Evolutionary conservation across 257 asterid genomes (phyloP), one percentile per base, ranked within the genome.

Genomic region (Verbascum thapsus): DNA sequence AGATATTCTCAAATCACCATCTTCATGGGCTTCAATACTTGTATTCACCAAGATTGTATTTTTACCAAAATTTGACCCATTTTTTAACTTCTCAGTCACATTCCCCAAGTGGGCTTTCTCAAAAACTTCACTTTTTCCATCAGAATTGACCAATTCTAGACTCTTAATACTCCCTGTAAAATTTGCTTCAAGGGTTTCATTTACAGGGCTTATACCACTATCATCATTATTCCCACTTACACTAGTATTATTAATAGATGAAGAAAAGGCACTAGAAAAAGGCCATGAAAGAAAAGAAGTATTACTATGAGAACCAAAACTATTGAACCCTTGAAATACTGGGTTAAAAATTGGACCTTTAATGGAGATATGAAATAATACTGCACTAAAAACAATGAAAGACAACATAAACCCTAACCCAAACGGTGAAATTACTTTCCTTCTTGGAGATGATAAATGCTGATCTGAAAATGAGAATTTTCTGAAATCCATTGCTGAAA

Each of bases 371-470:
- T 76, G 72, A n/a, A 82, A 77, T 58, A 83, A 51, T 3, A 82
- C 68, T 9, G 79, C 74, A 63, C 79, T 78, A 3, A 87, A 7
- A 51, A 82, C 67, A 37, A 87, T 76, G 39, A 85, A 68, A 47
- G 87, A 78, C 51, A 78, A 58, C 16, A 77, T 35, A 47, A 80
- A 13, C 41, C 89, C 82, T 17, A 87, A 66, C 26, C 88, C 79
- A 72, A 82, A 78, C 3, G 87, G 82, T 16, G 94, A 84, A 77
- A 77, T 80, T 26, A 75, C 77, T 81, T 81, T 86, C 57, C 79
- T 80, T 65, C 83, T 70, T 4, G 79, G 63, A 64, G 88, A 75
- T 11, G 85, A 72, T 39, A 81, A 35, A 1, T 79, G 70, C 66
- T 84, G 91, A 68, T 83, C 91, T 23, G 86, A 52, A 43, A 81